Conservation (phyloP, 1,139 yeast genomes). For the Scheffersomyces titani region DNA sequence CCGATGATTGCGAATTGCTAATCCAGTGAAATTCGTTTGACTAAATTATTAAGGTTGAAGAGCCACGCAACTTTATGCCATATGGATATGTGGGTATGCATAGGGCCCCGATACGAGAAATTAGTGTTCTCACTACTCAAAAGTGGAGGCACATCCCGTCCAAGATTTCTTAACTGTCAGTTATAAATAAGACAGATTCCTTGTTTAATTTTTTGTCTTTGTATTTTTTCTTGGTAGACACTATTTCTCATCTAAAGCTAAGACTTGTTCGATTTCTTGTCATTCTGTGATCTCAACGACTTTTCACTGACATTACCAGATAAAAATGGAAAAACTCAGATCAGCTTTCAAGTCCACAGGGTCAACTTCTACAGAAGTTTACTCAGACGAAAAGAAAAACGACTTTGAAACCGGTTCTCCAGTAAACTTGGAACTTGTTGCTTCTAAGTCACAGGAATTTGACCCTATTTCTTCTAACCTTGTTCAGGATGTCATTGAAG, state of each 20-base stretch:
- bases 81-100: neutral
- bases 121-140: neutral
- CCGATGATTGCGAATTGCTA: neutral
- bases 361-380: conserved; percentile 36
- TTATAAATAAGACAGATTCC: neutral
- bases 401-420: conserved; percentile 25
- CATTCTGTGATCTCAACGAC: neutral
- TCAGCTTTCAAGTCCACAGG: conserved; percentile 8
- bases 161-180: neutral
- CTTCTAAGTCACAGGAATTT: conserved; percentile 35
- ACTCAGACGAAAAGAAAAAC: conserved; percentile 5
- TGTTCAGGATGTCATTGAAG: conserved; percentile 22
- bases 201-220: neutral
- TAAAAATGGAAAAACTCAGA: conserved; percentile 22
- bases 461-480: conserved; percentile 36
- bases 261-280: neutral
- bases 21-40: neutral
- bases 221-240: neutral
- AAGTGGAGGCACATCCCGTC: neutral
- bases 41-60: neutral
- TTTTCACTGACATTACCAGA: neutral
- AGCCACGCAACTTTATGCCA: neutral
- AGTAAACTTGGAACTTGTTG: conserved; percentile 19
- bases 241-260: neutral
- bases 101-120: neutral